A percentile compares a stretch with the other conserved stretches of the same genome.
These are phyloP conservation scores for Danielozyma ontarioensis DNA, from an alignment of 805 yeast species.

Conservation along the genomic window DNA sequence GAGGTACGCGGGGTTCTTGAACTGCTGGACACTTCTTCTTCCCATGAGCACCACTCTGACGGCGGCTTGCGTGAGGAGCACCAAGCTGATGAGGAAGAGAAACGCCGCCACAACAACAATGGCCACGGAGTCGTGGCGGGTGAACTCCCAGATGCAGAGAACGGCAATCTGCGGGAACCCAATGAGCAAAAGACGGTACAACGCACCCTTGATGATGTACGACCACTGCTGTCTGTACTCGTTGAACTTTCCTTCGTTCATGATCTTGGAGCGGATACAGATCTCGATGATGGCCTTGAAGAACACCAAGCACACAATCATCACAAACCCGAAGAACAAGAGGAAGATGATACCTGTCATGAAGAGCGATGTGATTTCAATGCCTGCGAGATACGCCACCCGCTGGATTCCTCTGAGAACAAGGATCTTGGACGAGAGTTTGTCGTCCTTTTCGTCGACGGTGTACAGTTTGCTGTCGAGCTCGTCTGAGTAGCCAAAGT, in stretches of 20 bases:
- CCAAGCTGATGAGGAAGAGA: conserved; percentile 52
- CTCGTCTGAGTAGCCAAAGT: conserved; percentile 37
- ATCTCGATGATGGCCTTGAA: conserved; percentile 71
- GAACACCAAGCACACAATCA: conserved; percentile 48
- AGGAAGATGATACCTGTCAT: conserved; percentile 84
- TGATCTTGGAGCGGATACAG: conserved; percentile 49
- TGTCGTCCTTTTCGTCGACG: conserved; percentile 61
- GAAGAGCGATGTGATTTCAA: conserved; percentile 82
- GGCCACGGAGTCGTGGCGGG: conserved; percentile 79
- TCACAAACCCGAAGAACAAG: conserved; percentile 65
- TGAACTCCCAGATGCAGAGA: conserved; percentile 85
- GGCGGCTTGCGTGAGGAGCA: conserved; percentile 68
- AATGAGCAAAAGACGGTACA: conserved; percentile 76
- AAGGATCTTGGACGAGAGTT: conserved; percentile 62
- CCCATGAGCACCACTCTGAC: conserved; percentile 72
- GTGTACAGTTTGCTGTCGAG: conserved; percentile 53
- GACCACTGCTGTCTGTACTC: conserved; percentile 83
- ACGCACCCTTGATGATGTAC: conserved; percentile 78
- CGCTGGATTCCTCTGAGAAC: conserved; percentile 89
- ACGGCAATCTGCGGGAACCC: conserved; percentile 86
- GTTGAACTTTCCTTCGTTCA: conserved; percentile 60
- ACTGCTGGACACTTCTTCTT: conserved; percentile 59
- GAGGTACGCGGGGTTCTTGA: conserved; percentile 88
- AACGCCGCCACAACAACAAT: conserved; percentile 74
- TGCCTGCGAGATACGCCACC: conserved; percentile 77